A percentile compares a stretch with the other conserved stretches of the same genome.
Conservation (phyloP, 495 filamentous ascomycete species). For the Neurospora tetrasperma region DNA sequence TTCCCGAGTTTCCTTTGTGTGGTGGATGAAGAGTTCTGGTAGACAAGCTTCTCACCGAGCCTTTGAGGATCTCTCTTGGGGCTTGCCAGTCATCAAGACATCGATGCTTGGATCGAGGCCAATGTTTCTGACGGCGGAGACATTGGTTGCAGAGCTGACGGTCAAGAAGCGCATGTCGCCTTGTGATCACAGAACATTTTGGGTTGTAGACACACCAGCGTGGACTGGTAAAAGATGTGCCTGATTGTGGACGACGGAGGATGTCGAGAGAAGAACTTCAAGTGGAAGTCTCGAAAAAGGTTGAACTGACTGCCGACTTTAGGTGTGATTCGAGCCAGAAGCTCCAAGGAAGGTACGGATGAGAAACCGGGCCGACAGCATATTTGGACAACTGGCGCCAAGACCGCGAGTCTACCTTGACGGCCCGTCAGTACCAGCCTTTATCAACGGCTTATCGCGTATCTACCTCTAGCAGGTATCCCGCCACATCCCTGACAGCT, state of each 20-base stretch:
- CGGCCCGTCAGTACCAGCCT: not conserved
- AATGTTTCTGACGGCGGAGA: constrained; percentile 12
- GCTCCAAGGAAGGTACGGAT: not conserved
- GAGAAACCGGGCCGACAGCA: not conserved
- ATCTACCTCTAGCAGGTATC: not conserved
- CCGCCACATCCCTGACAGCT: no score
- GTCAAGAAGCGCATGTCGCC: constrained; percentile 19
- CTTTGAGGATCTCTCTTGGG: constrained; percentile 13
- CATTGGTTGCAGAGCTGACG: constrained; percentile 14
- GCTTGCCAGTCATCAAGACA: constrained; percentile 13
- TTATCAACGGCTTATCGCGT: not conserved
- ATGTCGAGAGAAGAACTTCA: not conserved
- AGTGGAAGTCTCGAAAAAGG: not conserved
- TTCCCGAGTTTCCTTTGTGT: not conserved
- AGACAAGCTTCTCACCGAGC: constrained; percentile 10
- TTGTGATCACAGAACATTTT: constrained; percentile 6
- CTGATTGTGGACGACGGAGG: not conserved
- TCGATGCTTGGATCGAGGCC: constrained; percentile 6
- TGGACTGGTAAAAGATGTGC: constrained; percentile 11
- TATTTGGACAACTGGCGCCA: not conserved
- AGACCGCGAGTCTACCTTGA: accelerated
- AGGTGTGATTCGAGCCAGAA: not conserved
- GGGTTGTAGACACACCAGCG: constrained; percentile 14
- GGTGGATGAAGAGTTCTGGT: constrained; percentile 1
- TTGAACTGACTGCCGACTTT: not conserved